Evolutionary conservation across 2,329 filamentous ascomycete species (phyloP).

Genomic region (Spiromastix sp.): DNA sequence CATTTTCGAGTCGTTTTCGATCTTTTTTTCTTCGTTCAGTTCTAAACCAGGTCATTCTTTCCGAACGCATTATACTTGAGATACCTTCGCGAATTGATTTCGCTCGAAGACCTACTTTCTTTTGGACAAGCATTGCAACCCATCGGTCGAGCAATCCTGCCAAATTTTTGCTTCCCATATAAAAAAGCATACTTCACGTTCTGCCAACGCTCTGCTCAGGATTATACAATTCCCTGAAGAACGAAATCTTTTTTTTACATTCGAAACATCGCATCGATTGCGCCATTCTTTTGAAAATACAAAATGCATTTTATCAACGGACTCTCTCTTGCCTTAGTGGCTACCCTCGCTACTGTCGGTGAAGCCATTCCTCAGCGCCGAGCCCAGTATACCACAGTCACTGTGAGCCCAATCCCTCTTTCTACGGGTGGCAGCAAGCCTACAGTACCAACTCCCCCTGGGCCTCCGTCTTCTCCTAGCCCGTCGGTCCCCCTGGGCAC

Average conservation of each 20-base stretch:
- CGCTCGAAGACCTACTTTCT: conserved; percentile 12
- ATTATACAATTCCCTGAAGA: too few relatives aligned
- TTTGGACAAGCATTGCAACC: too few relatives aligned
- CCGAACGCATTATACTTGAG: conserved; percentile 5
- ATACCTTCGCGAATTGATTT: conserved; percentile 26
- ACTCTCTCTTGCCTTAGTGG: conserved; percentile 24
- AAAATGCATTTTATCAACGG: conserved; percentile 29
- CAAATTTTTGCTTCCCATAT: too few relatives aligned
- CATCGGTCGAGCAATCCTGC: too few relatives aligned
- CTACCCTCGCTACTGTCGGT: conserved; percentile 24
- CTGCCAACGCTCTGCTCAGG: too few relatives aligned
- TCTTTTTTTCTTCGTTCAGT: too few relatives aligned
- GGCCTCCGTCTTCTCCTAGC: too few relatives aligned
- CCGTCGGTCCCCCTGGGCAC: background rate
- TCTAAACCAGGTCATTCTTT: conserved; percentile 11
- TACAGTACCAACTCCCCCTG: background rate
- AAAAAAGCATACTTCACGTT: too few relatives aligned
- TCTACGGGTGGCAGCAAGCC: background rate
- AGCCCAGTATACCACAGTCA: too few relatives aligned
- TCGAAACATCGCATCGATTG: conserved; percentile 21
- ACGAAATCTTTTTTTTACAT: too few relatives aligned
- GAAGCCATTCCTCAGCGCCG: conserved; percentile 22
- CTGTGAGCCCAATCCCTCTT: background rate
- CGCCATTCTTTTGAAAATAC: conserved; percentile 8
- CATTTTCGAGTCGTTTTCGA: conserved; percentile 5